Conservation (phyloP, 441 rosid genomes). For the Flueggea neowawraea region DNA sequence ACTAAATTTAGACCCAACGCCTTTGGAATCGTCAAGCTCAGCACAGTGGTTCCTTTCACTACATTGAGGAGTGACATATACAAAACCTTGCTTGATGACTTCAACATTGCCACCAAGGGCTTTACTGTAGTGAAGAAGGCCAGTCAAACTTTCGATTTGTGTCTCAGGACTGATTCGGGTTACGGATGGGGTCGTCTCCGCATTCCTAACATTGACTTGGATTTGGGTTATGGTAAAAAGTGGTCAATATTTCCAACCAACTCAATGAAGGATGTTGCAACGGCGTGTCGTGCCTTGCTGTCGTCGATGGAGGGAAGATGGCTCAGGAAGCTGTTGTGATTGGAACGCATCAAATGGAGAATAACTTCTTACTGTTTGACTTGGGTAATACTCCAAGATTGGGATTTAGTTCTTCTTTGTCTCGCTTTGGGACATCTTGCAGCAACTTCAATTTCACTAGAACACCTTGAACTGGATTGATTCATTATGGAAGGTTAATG, state of each 20-base stretch:
- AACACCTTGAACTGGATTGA: too few relatives aligned
- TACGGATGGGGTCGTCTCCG: neutral
- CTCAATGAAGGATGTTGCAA: slow-evolving; percentile 27
- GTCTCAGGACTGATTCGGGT: slow-evolving; percentile 16
- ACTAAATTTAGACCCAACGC: too few relatives aligned
- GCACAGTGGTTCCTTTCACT: too few relatives aligned
- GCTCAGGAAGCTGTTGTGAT: slow-evolving; percentile 30
- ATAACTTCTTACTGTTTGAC: slow-evolving; percentile 32
- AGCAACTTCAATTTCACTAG: slow-evolving; percentile 18
- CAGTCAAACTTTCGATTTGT: slow-evolving; percentile 22
- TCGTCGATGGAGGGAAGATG: slow-evolving; percentile 31
- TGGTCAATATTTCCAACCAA: slow-evolving; percentile 34
- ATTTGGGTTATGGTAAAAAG: slow-evolving; percentile 20
- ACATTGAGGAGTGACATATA: slow-evolving; percentile 9
- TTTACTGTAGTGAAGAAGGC: slow-evolving; percentile 26
- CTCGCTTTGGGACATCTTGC: slow-evolving; percentile 5
- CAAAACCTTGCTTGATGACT: slow-evolving; percentile 18
- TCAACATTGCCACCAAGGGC: slow-evolving; percentile 23
- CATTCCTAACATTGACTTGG: slow-evolving; percentile 29
- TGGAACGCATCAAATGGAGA: slow-evolving; percentile 38
- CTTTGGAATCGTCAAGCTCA: too few relatives aligned
- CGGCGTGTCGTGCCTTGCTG: slow-evolving; percentile 30
- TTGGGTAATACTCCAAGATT: slow-evolving; percentile 23
- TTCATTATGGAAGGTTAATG: too few relatives aligned
- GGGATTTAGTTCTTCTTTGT: slow-evolving; percentile 35